phyloP scores from a whole-genome alignment of 1,139 yeast species.

The Suhomyces bokatorum region DNA sequence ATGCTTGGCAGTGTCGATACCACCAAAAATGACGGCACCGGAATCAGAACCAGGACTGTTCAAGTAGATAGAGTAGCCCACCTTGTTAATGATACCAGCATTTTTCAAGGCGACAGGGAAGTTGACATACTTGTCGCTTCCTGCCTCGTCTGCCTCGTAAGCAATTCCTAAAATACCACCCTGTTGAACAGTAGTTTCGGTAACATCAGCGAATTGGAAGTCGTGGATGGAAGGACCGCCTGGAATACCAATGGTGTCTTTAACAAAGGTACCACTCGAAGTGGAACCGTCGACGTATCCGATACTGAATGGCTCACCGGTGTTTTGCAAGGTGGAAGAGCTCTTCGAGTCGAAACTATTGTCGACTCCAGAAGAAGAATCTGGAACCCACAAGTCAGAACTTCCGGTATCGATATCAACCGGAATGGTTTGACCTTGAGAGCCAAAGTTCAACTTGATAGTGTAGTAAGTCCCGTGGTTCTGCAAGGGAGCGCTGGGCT shows the following conservation, averaged over 20 bases:
- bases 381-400: slow-evolving; percentile 23
- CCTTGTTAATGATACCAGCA: slow-evolving; percentile 11
- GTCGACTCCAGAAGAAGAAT: neutral
- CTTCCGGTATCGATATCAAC: slow-evolving; percentile 24
- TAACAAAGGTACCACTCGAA: slow-evolving; percentile 21
- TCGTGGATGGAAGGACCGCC: slow-evolving; percentile 15
- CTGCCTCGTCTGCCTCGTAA: slow-evolving; percentile 13
- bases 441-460: slow-evolving; percentile 12
- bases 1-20: slow-evolving; percentile 54
- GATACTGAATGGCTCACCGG: slow-evolving; percentile 14
- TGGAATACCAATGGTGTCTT: slow-evolving; percentile 18
- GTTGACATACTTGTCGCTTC: slow-evolving; percentile 15
- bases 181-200: slow-evolving; percentile 15
- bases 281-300: slow-evolving; percentile 19
- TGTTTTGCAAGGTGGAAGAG: slow-evolving; percentile 6
- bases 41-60: slow-evolving; percentile 37
- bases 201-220: slow-evolving; percentile 23
- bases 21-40: slow-evolving; percentile 60
- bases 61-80: slow-evolving; percentile 35
- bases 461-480: slow-evolving; percentile 10
- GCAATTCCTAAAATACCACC: slow-evolving; percentile 28
- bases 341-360: slow-evolving; percentile 6
- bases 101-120: slow-evolving; percentile 14
- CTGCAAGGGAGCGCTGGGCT: slow-evolving; percentile 2
- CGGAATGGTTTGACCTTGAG: slow-evolving; percentile 9